Percentiles rank a stretch among this genome's conserved stretches.
Evolutionary conservation across 2,329 filamentous ascomycete species (phyloP).

Genomic region (Achaetomium macrosporum): DNA sequence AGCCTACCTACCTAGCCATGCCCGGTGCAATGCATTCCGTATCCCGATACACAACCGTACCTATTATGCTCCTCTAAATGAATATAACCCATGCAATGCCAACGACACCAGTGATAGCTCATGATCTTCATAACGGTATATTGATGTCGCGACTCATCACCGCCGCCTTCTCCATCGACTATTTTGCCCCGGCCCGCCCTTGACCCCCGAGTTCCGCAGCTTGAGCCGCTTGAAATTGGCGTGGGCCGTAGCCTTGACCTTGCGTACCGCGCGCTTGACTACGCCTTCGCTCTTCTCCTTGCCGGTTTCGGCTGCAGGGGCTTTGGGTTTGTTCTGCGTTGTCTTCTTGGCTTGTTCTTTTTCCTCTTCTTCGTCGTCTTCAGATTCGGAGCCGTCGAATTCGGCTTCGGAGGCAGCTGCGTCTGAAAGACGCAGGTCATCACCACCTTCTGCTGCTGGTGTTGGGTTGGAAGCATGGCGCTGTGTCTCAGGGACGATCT

Average conservation of each 20-base stretch:
- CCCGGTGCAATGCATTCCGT: no score
- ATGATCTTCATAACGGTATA: background rate
- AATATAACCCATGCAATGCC: no score
- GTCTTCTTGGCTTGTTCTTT: slow-evolving; percentile 1
- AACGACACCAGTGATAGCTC: no score
- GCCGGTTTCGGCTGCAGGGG: slow-evolving; percentile 25
- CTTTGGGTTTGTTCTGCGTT: slow-evolving; percentile 17
- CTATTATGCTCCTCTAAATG: no score
- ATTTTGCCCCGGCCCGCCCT: slow-evolving; percentile 52
- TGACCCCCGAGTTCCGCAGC: slow-evolving; percentile 55
- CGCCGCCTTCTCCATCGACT: slow-evolving; percentile 52
- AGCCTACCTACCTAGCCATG: no score
- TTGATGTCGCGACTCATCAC: slow-evolving; percentile 19
- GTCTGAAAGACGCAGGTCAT: slow-evolving; percentile 17
- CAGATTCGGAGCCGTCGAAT: slow-evolving; percentile 32
- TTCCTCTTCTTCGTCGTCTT: slow-evolving; percentile 28
- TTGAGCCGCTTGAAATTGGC: slow-evolving; percentile 63
- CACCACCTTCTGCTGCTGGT: slow-evolving; percentile 21
- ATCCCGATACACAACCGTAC: no score
- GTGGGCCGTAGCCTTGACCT: slow-evolving; percentile 59
- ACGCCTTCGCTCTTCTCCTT: slow-evolving; percentile 34
- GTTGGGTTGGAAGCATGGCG: slow-evolving; percentile 23
- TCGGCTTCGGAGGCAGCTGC: slow-evolving; percentile 32
- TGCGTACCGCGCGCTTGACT: slow-evolving; percentile 49
- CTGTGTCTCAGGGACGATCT: slow-evolving; percentile 37